These are phyloP conservation scores for Mollisia scopiformis DNA, from an alignment of 2,329 filamentous ascomycete species.

Conservation along the genomic window DNA sequence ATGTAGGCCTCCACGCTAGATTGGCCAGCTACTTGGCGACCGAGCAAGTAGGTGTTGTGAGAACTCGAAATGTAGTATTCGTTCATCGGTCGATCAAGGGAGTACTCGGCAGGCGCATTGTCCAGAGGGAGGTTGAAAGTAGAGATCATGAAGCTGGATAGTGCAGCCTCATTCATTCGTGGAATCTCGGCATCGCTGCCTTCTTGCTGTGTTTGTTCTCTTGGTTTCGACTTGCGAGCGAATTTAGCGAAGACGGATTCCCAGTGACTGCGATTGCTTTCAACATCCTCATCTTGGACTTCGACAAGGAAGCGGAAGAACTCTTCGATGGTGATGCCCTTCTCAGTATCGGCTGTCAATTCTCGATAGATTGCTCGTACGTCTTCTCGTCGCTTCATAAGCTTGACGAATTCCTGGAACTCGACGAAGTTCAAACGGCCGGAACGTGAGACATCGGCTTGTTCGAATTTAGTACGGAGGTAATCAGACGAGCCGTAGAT, in stretches of 20 bases:
- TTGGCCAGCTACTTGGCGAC: conserved; percentile 84
- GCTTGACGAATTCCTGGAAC: conserved; percentile 81
- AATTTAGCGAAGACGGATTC: conserved; percentile 72
- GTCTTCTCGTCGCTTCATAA: conserved; percentile 84
- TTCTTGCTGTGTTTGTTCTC: conserved; percentile 48
- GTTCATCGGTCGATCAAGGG: conserved; percentile 82
- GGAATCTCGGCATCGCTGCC: conserved; percentile 47
- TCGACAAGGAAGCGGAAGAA: conserved; percentile 78
- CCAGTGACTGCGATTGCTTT: conserved; percentile 68
- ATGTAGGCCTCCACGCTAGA: conserved; percentile 98
- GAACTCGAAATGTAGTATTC: conserved; percentile 99
- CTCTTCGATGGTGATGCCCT: conserved; percentile 70
- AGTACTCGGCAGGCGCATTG: conserved; percentile 60
- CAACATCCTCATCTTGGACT: conserved; percentile 76
- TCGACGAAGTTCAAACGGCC: conserved; percentile 76
- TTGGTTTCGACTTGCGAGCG: conserved; percentile 59
- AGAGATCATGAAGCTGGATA: conserved; percentile 78
- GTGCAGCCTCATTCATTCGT: conserved; percentile 76
- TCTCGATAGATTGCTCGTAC: conserved; percentile 73
- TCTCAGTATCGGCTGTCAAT: conserved; percentile 58
- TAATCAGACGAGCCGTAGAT: conserved; percentile 84
- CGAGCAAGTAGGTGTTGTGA: conserved; percentile 95
- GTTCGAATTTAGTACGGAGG: conserved; percentile 73
- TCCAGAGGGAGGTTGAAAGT: conserved; percentile 70
- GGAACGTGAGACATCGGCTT: conserved; percentile 66